Percentiles rank a stretch among this genome's conserved stretches.
These are phyloP conservation scores for Neonectria magnoliae DNA, from an alignment of 2,329 filamentous ascomycete genomes.

Conservation along the genomic window DNA sequence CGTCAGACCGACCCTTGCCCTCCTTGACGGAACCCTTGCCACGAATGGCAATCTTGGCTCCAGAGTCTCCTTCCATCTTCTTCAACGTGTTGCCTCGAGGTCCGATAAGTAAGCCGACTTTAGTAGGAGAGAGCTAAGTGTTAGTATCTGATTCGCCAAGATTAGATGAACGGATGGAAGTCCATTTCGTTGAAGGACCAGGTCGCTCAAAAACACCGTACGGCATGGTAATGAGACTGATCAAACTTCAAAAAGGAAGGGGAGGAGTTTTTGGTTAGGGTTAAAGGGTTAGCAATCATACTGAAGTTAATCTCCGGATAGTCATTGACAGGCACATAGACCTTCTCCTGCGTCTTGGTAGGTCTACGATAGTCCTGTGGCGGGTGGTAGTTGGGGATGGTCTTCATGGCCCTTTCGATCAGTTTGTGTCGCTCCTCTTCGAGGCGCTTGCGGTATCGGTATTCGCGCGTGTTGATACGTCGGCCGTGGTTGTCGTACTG, in stretches of 20 bases:
- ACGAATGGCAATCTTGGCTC: conserved; percentile 98
- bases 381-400: conserved; percentile 98
- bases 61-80: conserved; percentile 98
- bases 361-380: conserved; percentile 98
- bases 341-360: conserved; percentile 99
- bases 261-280: conserved; percentile 64
- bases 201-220: conserved; percentile 45
- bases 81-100: conserved; percentile 99
- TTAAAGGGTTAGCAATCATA: conserved; percentile 99
- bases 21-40: conserved; percentile 99
- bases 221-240: conserved; percentile 51
- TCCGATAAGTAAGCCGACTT: conserved; percentile 99
- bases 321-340: conserved; percentile 99
- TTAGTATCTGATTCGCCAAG: conserved; percentile 74
- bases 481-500: conserved; percentile 99
- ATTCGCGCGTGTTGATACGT: conserved; percentile 99
- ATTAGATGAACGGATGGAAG: conserved; percentile 48
- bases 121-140: conserved; percentile 84
- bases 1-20: conserved; percentile 98
- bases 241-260: conserved; percentile 56
- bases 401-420: conserved; percentile 99
- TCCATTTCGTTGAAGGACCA: conserved; percentile 49
- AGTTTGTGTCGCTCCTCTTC: conserved; percentile 99
- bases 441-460: conserved; percentile 96
- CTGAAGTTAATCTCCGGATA: conserved; percentile 99